Evolutionary conservation across 768 basidiomycete genomes (phyloP), one percentile per base, ranked within the genome.

Genomic region (Sistotremastrum niveocremeum): DNA sequence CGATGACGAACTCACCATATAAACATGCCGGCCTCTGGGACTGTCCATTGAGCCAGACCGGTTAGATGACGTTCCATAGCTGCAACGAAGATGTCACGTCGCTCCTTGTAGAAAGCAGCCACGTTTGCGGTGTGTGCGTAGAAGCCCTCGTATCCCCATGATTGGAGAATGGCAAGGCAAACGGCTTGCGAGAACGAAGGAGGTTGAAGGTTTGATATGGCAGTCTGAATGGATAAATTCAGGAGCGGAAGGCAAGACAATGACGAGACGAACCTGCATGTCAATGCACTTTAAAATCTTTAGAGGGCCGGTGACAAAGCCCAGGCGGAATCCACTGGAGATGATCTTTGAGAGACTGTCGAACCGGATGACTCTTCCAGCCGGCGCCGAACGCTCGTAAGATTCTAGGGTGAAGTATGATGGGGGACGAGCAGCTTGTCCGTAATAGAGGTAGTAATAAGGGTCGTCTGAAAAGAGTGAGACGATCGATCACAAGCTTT

Each of bases 271-370:
- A 63, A 82, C 80, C 62, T 83, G 71, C 41, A 72, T 62, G 59
- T 90, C 80, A 42, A 93, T 82, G 1, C 75, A 76, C 42, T 75
- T 65, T 11, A 87, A 57, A 34, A 95, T 64, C 7, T 67, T 60
- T 41, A 69, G 70, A 11, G 91, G 88, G 6, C 84, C 89, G 6
- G 81, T 77, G 3, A 75, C 77, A 57, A 84, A 90, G 6, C 89
- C 90, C 49, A 91, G 70, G 12, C 85, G 77, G 56, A 88, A 75
- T 8, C 86, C 84, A 20, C 79, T 72, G 11, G 79, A 80, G 20
- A 81, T 68, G 38, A 93, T 68, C 65, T 95, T 95, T 46, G 84
- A 88, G 45, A 94, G 69, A 57, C 84, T 88, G 58, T 95, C 91
- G 59, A 94, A 89, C 37, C 91, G 77, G 12, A 94, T 54, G 36